Percentiles rank a stretch among this genome's conserved stretches.
Evolutionary conservation across 352 stramenopile genomes (phyloP).

Genomic region (Aphanomyces cochlioides): DNA sequence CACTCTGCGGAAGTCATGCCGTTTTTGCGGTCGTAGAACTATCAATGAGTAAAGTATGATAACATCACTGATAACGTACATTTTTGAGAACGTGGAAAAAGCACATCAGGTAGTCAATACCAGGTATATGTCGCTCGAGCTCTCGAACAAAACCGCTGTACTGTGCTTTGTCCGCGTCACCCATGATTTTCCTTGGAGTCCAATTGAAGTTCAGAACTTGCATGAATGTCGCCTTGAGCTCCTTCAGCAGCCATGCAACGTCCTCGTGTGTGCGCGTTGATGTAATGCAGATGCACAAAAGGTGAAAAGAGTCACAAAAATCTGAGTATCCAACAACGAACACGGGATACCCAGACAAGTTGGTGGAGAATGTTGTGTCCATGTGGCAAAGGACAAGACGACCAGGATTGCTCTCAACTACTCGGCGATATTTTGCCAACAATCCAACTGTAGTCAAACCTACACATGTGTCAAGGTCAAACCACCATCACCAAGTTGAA

Average conservation of each 20-base stretch:
- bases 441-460: neutral
- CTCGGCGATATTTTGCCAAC: neutral
- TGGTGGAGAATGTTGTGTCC: conserved; percentile 5
- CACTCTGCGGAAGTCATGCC: neutral
- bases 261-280: neutral
- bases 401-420: conserved; percentile 5
- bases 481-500: no score
- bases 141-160: neutral
- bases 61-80: neutral
- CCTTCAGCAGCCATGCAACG: neutral
- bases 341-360: neutral
- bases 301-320: neutral
- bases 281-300: neutral
- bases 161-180: no score
- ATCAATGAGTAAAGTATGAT: neutral
- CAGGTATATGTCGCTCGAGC: neutral
- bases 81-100: conserved; percentile 14
- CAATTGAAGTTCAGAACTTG: neutral
- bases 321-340: neutral
- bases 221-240: neutral
- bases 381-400: neutral
- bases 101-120: conserved; percentile 4
- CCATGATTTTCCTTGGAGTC: no score
- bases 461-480: no score
- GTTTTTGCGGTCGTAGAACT: neutral